Base-by-base conservation (phyloP, 1,284 basidiomycete genomes). In the Boletus semigastroideus region DNA sequence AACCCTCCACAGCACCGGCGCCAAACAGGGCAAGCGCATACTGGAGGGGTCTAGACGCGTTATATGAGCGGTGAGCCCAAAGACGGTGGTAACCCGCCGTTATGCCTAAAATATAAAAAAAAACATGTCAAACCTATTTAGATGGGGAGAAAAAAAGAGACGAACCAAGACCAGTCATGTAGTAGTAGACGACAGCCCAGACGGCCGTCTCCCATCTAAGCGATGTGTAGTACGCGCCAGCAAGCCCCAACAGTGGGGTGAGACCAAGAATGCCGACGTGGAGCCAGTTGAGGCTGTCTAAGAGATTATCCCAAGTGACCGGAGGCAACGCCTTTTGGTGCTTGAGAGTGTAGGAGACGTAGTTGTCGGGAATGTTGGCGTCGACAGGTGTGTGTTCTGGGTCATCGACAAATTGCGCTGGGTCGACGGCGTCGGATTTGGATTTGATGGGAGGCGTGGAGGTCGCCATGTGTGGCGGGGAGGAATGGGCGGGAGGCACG, bases 21-120 rank as follows among this genome's bases (percentile, higher is more conserved):
- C 93, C 94, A 12, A 85, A 80, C 19, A 87, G 60, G 10, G 90
- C 88, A 47, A 95, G 82, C 61, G 82, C 73, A 69, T 90, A 93
- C 67, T 95, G 84, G 5, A 95, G 74, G 10, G 88, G 84, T 51
- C 74, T 76, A 1, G 86, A 84, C n/a, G 93, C 94, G 66, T 94
- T 96, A 72, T 94, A 96, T 0, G 90, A 78, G 48, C 93, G 84
- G 68, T 97, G 94, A 4, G 94, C 88, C 92, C 93, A 96, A 0
- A 95, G 79, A 53, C 94, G 85, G 66, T 97, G 94, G 73, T 95
- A 97, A 13, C 94, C 94, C 13, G 85, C 83, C 0, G 83, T 86
- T 42, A 87, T 86, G 33, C 83, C 75, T 78, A 46, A 31, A n/a
- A 48, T n/a, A n/a, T n/a, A 48, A 52, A 12, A 19, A 20, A 13